A percentile compares a stretch with the other conserved stretches of the same genome.
Conservation (phyloP, 208 protist species). For the Phytomonas sp. region DNA sequence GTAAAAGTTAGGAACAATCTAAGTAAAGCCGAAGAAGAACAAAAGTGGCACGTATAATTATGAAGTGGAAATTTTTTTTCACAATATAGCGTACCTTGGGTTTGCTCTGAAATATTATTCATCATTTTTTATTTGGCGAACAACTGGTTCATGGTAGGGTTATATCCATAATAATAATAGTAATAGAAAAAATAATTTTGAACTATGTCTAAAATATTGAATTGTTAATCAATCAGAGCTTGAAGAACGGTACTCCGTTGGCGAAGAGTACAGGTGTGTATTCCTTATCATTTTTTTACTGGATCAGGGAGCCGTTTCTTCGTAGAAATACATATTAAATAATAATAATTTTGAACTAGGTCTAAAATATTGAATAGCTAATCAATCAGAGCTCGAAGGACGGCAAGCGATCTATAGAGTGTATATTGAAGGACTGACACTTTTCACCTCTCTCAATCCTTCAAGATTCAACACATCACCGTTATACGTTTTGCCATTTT, state of each 20-base stretch:
- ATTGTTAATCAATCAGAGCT: not conserved
- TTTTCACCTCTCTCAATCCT: not conserved
- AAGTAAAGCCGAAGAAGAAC: too few relatives aligned
- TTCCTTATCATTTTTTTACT: conserved; percentile 1
- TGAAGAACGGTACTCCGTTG: not conserved
- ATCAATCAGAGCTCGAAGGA: conserved; percentile 1
- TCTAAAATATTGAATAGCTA: conserved; percentile 6
- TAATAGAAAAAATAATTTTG: too few relatives aligned
- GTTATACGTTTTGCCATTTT: conserved; percentile 5
- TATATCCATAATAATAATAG: too few relatives aligned
- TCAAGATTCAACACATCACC: conserved; percentile 14
- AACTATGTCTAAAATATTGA: conserved; percentile 4
- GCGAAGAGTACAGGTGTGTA: not conserved
- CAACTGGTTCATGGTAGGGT: too few relatives aligned
- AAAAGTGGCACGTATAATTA: too few relatives aligned
- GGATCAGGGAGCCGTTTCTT: not conserved
- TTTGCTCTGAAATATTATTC: too few relatives aligned
- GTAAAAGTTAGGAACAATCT: too few relatives aligned
- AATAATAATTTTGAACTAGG: too few relatives aligned
- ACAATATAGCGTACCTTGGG: too few relatives aligned
- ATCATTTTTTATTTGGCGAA: too few relatives aligned
- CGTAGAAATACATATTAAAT: conserved; percentile 8
- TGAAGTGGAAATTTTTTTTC: too few relatives aligned
- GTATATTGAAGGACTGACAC: too few relatives aligned
- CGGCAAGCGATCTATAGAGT: not conserved